phyloP scores from a whole-genome alignment of 1,139 yeast species.

The Zygoascus hellenicus region DNA sequence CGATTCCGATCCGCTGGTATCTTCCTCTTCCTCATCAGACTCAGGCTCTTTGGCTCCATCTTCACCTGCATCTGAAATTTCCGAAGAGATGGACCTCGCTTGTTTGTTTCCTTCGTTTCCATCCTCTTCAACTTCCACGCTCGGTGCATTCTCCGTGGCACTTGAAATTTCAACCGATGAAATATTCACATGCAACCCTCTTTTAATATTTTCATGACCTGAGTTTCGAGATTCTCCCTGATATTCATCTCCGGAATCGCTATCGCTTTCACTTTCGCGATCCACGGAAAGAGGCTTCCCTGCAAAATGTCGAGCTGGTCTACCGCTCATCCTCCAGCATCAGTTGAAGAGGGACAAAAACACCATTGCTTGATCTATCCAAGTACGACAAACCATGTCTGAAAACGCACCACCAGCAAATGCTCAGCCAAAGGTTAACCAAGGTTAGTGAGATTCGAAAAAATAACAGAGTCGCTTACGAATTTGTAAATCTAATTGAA shows the following conservation, averaged over 20 bases:
- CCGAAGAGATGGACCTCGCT: too few relatives aligned
- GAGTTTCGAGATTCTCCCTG: slow-evolving; percentile 17
- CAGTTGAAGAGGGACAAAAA: slow-evolving; percentile 4
- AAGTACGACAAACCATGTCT: slow-evolving; percentile 16
- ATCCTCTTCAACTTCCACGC: slow-evolving; percentile 3
- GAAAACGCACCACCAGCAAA: slow-evolving; percentile 15
- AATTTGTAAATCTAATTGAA: neutral
- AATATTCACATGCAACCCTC: slow-evolving; percentile 1
- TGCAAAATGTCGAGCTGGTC: slow-evolving; percentile 23
- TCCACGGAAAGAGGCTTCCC: slow-evolving; percentile 17
- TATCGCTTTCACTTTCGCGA: slow-evolving; percentile 10
- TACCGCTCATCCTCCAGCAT: neutral
- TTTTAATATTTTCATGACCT: slow-evolving; percentile 14
- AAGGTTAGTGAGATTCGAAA: slow-evolving; percentile 15
- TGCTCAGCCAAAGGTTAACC: slow-evolving; percentile 20
- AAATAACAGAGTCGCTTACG: neutral
- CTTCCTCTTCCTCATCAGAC: slow-evolving; percentile 10
- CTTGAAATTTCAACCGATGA: neutral
- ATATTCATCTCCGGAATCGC: slow-evolving; percentile 12
- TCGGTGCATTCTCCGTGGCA: neutral
- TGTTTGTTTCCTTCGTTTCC: neutral
- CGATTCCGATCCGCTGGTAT: slow-evolving; percentile 12
- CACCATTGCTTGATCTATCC: neutral
- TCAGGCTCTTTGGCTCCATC: slow-evolving; percentile 6
- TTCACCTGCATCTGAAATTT: neutral